These are phyloP conservation scores for Pseudonitzschia pungens DNA, from an alignment of 108 stramenopile genomes.

Conservation along the genomic window DNA sequence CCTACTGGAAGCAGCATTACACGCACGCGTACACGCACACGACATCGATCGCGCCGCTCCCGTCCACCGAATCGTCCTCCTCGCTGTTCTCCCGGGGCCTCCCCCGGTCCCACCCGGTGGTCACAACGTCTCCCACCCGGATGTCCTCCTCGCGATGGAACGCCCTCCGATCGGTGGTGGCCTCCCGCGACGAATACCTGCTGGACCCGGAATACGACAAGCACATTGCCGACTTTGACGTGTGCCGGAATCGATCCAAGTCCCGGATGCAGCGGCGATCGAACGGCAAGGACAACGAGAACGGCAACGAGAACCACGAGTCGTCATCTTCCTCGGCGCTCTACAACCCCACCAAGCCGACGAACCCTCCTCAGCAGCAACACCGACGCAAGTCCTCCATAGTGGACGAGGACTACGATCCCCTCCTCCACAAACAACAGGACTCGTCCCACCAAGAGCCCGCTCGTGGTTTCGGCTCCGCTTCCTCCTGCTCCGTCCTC, in stretches of 20 bases:
- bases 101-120: neutral
- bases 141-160: neutral
- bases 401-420: neutral
- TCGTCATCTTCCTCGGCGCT: neutral
- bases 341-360: neutral
- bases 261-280: no score
- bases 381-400: no score
- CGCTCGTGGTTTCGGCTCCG: no score
- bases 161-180: conserved; percentile 1
- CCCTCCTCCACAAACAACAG: no score
- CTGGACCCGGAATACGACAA: neutral
- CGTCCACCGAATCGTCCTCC: neutral
- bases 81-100: neutral
- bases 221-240: no score
- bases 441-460: no score
- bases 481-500: no score
- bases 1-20: neutral
- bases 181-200: neutral
- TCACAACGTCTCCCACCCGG: neutral
- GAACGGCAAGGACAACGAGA: no score
- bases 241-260: no score
- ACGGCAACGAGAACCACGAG: neutral
- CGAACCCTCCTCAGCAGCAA: no score
- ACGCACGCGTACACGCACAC: no score
- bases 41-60: neutral